These are phyloP conservation scores for Backusella morwellensis DNA, from an alignment of 192 early-diverging fungal genomes.

Conservation along the genomic window DNA sequence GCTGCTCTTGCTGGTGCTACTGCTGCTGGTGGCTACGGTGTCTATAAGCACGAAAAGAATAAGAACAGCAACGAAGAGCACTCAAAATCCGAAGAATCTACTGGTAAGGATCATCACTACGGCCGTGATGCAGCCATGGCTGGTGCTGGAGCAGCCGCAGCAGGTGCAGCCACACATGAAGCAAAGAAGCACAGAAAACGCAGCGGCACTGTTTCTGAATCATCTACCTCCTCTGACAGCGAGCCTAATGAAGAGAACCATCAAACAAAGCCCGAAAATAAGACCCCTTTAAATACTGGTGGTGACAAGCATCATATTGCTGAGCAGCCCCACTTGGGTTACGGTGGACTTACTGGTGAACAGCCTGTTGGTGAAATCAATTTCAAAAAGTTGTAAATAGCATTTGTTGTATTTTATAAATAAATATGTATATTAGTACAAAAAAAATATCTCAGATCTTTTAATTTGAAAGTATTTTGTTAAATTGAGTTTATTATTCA, in stretches of 20 bases:
- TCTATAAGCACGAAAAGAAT: neutral
- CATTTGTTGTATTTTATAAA: neutral
- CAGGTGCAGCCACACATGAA: neutral
- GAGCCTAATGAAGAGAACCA: neutral
- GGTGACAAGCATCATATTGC: conserved; percentile 16
- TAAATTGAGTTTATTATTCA: neutral
- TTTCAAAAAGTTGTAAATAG: conserved; percentile 21
- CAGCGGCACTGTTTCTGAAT: neutral
- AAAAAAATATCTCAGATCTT: neutral
- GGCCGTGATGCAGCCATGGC: neutral
- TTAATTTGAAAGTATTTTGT: neutral
- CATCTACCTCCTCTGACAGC: neutral
- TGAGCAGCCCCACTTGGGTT: conserved; percentile 18
- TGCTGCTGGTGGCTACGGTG: neutral
- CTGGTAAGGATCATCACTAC: neutral
- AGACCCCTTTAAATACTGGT: conserved; percentile 21
- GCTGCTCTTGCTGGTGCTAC: neutral
- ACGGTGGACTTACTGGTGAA: conserved; percentile 27
- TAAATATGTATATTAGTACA: neutral
- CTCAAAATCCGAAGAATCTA: neutral
- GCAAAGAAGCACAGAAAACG: neutral
- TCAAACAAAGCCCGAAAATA: neutral
- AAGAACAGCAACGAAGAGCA: neutral
- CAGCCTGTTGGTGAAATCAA: conserved; percentile 32
- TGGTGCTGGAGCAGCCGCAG: neutral